Base-by-base conservation (phyloP, 805 yeast genomes). In the Kregervanrija delftensis region DNA sequence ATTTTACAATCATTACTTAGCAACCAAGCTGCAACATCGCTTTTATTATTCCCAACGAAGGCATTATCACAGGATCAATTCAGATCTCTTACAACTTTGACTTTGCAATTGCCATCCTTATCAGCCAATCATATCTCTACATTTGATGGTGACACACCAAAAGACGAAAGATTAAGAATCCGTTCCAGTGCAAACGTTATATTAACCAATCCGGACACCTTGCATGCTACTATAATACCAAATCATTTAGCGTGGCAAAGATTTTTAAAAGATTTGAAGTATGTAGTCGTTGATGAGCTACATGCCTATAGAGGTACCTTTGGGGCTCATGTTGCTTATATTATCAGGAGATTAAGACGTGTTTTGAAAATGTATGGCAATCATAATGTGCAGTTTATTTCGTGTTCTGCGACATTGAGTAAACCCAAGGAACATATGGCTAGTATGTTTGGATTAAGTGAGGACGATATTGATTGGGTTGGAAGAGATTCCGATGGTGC, bases 51-150 rank as follows among this genome's bases (percentile, higher is more conserved):
- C 55, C 99, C 99, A 2, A 93, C 99, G 0, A 93, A 93, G 58
- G 99, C 99, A 0, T 69, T 93, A 42, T 98, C 99, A 0, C 99
- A 93, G 58, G 99, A 93, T 68, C 99, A 93, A 63, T 83, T 83
- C 55, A 69, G 96, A 50, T 80, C 95, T n/a, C 66, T 93, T 44
- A 72, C 73, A 40, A 79, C 43, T 31, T 47, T 47, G 13, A 31
- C 45, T 30, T 42, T 41, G 8, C 42, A 47, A 17, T 39, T 50
- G 32, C 44, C 44, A 9, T 17, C 39, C 8, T 41, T 50, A n/a
- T 35, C 44, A 30, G 40, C 30, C 30, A 35, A 42, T n/a, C 11
- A 35, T 16, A 43, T 50, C 22, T 33, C 41, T 40, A 86, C 97
- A 0, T 90, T 79, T 58, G 99, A 93, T 64, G 99, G 99, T 9